Evolutionary conservation across 2,329 filamentous ascomycete species (phyloP).

Genomic region (Graphium sp.): DNA sequence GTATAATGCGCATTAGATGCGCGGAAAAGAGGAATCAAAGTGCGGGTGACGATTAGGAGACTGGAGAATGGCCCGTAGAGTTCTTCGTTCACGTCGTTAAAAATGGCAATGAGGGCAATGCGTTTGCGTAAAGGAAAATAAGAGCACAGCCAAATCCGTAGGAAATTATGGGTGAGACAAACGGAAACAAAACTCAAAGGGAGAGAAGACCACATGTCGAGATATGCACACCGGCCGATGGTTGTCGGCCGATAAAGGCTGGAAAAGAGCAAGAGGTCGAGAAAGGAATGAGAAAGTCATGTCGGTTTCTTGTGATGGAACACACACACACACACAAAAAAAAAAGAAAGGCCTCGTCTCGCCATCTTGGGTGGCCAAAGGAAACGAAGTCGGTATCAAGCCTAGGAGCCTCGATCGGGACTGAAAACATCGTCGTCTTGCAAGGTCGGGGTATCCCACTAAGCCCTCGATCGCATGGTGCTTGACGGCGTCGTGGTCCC

Average conservation of each 20-base stretch:
- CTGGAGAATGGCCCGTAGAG: neutral
- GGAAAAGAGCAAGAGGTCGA: neutral
- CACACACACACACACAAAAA: neutral
- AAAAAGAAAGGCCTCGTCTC: neutral
- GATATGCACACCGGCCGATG: too few species aligned
- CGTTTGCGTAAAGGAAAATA: conserved; percentile 1
- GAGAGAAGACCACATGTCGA: neutral
- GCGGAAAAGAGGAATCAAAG: neutral
- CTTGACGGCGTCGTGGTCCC: conserved; percentile 16
- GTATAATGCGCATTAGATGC: neutral
- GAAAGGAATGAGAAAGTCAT: conserved; percentile 1
- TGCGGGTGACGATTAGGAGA: neutral
- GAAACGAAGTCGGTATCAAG: neutral
- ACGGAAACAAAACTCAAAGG: conserved; percentile 1
- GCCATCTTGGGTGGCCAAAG: neutral
- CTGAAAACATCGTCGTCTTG: neutral
- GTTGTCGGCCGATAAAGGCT: neutral
- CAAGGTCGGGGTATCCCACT: conserved; percentile 3
- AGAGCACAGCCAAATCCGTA: conserved; percentile 1
- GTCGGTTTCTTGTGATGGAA: too few species aligned
- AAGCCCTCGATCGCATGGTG: conserved; percentile 18
- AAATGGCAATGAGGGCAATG: neutral
- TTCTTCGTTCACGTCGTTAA: neutral
- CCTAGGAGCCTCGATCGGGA: neutral
- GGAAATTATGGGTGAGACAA: neutral